These are phyloP conservation scores for Ceriops decandra DNA, from an alignment of 345 rosid genomes.

Conservation along the genomic window DNA sequence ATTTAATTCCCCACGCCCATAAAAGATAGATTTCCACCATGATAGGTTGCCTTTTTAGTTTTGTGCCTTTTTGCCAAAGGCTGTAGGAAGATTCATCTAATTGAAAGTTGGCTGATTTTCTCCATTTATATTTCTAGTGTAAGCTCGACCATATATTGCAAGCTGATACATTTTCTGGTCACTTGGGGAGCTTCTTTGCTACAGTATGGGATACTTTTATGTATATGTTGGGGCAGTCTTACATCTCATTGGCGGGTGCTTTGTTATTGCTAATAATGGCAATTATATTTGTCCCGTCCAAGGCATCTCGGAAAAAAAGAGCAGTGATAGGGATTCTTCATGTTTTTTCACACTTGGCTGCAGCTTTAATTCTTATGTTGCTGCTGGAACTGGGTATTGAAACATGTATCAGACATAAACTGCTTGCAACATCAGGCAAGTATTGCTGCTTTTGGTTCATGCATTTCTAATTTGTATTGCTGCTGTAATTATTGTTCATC, in stretches of 20 bases:
- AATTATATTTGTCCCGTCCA: slow-evolving; percentile 78
- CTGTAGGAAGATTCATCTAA: no score
- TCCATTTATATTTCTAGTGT: slow-evolving; percentile 56
- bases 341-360: slow-evolving; percentile 78
- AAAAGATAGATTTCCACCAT: no score
- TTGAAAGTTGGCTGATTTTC: slow-evolving; percentile 21
- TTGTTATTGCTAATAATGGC: slow-evolving; percentile 59
- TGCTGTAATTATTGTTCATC: neutral
- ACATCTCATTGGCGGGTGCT: slow-evolving; percentile 74
- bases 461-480: slow-evolving; percentile 5
- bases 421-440: slow-evolving; percentile 90
- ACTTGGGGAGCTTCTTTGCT: slow-evolving; percentile 73
- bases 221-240: slow-evolving; percentile 70
- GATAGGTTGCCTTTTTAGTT: no score
- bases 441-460: slow-evolving; percentile 5
- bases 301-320: slow-evolving; percentile 74
- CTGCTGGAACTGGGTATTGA: slow-evolving; percentile 89
- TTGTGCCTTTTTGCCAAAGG: no score
- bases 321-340: slow-evolving; percentile 77
- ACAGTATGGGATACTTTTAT: slow-evolving; percentile 67
- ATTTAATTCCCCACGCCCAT: neutral
- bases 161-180: slow-evolving; percentile 89
- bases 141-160: slow-evolving; percentile 80
- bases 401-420: slow-evolving; percentile 84
- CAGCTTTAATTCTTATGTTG: slow-evolving; percentile 92